phyloP scores from a whole-genome alignment of 148 eudicot species.

The Chenopodium suecicum region DNA sequence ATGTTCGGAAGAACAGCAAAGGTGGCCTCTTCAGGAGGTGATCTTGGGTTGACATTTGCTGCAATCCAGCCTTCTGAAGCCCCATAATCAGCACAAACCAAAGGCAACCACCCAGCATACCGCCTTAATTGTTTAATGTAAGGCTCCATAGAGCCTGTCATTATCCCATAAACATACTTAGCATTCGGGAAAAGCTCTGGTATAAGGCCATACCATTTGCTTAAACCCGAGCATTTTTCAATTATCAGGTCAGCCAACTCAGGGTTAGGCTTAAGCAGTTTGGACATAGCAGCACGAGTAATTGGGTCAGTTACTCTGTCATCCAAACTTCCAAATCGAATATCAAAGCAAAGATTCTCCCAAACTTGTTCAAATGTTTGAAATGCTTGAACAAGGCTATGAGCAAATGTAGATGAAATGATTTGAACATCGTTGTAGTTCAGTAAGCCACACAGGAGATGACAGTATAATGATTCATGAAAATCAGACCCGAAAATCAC shows the following conservation, averaged over 20 bases:
- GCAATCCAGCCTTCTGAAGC: constrained; percentile 96
- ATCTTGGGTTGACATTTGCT: constrained; percentile 76
- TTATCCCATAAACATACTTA: constrained; percentile 77
- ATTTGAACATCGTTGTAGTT: constrained; percentile 53
- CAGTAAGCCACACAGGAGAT: constrained; percentile 75
- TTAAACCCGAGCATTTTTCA: constrained; percentile 48
- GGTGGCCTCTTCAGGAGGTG: constrained; percentile 76
- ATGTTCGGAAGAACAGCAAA: constrained; percentile 84
- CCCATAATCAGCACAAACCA: constrained; percentile 86
- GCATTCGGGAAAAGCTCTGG: constrained; percentile 79
- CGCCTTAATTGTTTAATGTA: constrained; percentile 77
- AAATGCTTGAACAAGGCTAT: constrained; percentile 86
- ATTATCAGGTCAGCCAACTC: constrained; percentile 53
- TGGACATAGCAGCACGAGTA: constrained; percentile 54
- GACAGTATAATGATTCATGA: constrained; percentile 84
- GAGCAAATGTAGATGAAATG: constrained; percentile 77
- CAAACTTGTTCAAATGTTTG: constrained; percentile 63
- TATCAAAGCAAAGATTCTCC: constrained; percentile 70
- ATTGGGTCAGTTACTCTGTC: constrained; percentile 47
- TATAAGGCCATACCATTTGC: constrained; percentile 83
- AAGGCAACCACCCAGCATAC: constrained; percentile 72
- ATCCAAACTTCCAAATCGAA: constrained; percentile 51
- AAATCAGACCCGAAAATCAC: constrained; percentile 76
- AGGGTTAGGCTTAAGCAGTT: constrained; percentile 64
- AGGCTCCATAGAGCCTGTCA: constrained; percentile 99